Conservation (phyloP, 257 asterid genomes). For the Ligustrum vulgare region DNA sequence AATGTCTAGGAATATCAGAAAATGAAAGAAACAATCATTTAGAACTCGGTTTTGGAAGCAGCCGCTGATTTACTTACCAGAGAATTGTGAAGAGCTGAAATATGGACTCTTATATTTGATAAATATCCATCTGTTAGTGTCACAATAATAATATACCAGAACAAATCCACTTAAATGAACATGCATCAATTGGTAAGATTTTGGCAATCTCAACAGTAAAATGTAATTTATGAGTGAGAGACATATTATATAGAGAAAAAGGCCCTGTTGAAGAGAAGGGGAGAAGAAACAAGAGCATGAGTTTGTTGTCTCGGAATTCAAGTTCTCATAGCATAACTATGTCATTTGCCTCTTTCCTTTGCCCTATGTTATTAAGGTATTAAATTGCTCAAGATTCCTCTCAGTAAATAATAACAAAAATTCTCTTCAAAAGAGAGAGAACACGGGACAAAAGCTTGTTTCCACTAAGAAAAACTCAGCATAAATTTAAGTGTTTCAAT, state of each 20-base stretch:
- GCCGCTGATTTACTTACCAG: too few species aligned
- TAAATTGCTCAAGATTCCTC: too few species aligned
- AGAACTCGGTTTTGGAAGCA: not conserved
- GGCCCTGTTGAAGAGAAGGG: conserved; percentile 31
- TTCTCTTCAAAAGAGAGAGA: too few species aligned
- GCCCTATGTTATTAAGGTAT: too few species aligned
- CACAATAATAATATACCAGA: not conserved
- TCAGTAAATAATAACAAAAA: too few species aligned
- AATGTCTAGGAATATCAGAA: not conserved
- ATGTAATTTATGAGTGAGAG: conserved; percentile 22
- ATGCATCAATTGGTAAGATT: not conserved
- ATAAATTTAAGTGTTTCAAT: too few species aligned
- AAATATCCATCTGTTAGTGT: not conserved
- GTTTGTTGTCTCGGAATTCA: conserved; percentile 19
- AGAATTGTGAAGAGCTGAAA: not conserved
- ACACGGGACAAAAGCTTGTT: too few species aligned
- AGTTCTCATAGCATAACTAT: conserved; percentile 25
- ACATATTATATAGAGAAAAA: conserved; percentile 31
- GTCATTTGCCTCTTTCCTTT: not conserved
- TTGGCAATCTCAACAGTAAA: not conserved
- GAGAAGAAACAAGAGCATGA: conserved; percentile 46
- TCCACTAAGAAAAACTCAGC: too few species aligned
- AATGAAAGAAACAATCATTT: not conserved
- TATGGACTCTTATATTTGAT: not conserved
- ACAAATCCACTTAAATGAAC: not conserved